Conservation (phyloP, 306 rosid species). For the Vicia faba region DNA sequence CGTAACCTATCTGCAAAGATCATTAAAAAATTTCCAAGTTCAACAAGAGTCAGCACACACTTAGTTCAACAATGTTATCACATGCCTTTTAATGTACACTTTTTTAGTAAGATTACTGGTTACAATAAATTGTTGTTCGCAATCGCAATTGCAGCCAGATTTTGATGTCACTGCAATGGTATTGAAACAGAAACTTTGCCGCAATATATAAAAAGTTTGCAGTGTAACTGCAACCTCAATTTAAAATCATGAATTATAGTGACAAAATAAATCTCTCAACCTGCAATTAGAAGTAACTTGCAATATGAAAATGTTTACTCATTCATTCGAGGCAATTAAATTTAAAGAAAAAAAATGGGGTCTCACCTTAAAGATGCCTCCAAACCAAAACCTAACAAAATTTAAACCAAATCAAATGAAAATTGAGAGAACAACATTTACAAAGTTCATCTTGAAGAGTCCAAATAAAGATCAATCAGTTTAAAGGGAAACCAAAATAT, state of each 20-base stretch:
- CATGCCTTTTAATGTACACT: no score
- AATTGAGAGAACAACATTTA: slow-evolving; percentile 15
- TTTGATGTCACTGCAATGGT: not conserved
- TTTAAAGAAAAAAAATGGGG: not conserved
- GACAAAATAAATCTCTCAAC: not conserved
- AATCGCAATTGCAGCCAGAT: not conserved
- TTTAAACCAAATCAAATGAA: slow-evolving; percentile 37
- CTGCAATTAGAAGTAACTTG: slow-evolving; percentile 15
- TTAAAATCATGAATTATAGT: not conserved
- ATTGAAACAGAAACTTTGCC: not conserved
- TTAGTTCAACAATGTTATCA: no score
- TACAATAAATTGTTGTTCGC: not conserved
- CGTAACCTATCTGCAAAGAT: slow-evolving; percentile 67
- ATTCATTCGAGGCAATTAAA: slow-evolving; percentile 18
- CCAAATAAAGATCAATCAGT: slow-evolving; percentile 16
- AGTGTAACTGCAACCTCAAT: not conserved
- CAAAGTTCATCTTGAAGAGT: not conserved
- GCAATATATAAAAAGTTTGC: not conserved
- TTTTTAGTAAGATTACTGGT: no score
- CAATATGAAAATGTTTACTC: slow-evolving; percentile 23
- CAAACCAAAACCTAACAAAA: slow-evolving; percentile 80
- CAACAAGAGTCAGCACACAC: slow-evolving; percentile 16
- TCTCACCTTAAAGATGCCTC: slow-evolving; percentile 75
- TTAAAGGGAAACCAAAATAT: slow-evolving; percentile 17
- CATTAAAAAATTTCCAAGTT: slow-evolving; percentile 28